Percentiles rank a stretch among this genome's conserved stretches.
These are phyloP conservation scores for Fusarium chuoi DNA, from an alignment of 2,329 filamentous ascomycete genomes.

Conservation along the genomic window DNA sequence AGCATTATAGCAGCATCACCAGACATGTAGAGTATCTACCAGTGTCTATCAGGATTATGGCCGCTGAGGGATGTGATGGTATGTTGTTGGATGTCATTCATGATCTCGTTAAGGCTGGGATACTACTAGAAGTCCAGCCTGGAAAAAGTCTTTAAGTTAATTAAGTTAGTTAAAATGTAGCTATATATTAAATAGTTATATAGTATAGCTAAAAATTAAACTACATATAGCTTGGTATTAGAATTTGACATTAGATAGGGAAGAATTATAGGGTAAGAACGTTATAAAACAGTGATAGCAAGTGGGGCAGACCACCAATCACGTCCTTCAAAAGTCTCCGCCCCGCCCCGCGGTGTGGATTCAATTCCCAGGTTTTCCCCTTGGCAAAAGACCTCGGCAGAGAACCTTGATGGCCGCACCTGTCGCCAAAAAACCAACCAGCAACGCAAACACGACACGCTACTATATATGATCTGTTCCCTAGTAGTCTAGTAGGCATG, in stretches of 20 bases:
- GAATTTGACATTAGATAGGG: background rate
- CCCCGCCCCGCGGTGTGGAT: background rate
- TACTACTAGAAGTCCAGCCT: background rate
- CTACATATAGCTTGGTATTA: background rate
- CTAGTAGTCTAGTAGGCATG: conserved; percentile 10
- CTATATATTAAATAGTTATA: rapidly evolving
- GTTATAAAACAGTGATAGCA: background rate
- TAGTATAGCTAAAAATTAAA: rapidly evolving
- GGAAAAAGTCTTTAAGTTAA: background rate
- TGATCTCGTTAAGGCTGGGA: background rate
- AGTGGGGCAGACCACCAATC: background rate
- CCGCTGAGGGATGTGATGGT: background rate
- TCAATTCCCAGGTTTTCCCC: background rate
- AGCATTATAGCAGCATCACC: background rate
- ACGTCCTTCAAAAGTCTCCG: background rate
- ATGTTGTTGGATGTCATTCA: background rate
- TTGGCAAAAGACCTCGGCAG: conserved; percentile 8
- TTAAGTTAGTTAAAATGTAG: background rate
- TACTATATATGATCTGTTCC: background rate
- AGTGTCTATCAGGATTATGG: background rate
- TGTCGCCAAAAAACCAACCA: background rate
- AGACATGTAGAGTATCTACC: background rate
- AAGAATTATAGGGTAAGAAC: background rate
- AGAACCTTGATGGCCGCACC: conserved; percentile 30
- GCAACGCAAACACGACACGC: background rate